Percentiles rank a stretch among this genome's conserved stretches.
Conservation (phyloP, 768 basidiomycete genomes). For the Boletus bicolor region DNA sequence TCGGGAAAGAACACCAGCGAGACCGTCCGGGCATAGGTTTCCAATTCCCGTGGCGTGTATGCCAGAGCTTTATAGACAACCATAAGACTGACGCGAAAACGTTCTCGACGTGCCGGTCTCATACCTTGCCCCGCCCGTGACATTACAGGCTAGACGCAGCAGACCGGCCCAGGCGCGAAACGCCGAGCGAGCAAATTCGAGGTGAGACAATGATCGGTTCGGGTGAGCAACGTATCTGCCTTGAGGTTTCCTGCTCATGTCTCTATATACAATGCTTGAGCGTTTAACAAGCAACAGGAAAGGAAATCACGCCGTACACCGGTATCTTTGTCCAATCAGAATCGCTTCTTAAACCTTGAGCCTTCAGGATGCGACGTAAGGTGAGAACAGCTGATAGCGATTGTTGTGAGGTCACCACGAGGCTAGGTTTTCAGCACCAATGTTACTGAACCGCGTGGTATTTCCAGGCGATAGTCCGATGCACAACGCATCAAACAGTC, state of each 20-base stretch:
- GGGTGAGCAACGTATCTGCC: neutral
- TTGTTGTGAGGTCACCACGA: neutral
- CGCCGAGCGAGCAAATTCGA: neutral
- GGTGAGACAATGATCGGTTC: neutral
- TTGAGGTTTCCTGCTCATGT: neutral
- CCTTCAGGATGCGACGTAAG: neutral
- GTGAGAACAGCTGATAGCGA: neutral
- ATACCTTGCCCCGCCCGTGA: slow-evolving; percentile 2
- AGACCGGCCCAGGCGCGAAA: neutral
- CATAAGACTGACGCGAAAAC: neutral
- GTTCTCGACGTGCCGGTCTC: neutral
- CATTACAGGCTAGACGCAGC: neutral
- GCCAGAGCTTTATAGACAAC: neutral
- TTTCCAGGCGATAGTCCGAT: neutral
- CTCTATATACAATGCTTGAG: neutral
- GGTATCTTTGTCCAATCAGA: neutral
- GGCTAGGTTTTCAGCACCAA: neutral
- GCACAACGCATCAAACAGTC: neutral
- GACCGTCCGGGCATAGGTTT: neutral
- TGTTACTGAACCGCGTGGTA: neutral
- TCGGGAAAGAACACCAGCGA: slow-evolving; percentile 7
- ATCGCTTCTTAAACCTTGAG: neutral
- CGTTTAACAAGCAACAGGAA: neutral
- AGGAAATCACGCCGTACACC: neutral
- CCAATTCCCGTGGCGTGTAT: neutral